phyloP scores from a whole-genome alignment of 345 rosid species.

The Lepidium sativum region DNA sequence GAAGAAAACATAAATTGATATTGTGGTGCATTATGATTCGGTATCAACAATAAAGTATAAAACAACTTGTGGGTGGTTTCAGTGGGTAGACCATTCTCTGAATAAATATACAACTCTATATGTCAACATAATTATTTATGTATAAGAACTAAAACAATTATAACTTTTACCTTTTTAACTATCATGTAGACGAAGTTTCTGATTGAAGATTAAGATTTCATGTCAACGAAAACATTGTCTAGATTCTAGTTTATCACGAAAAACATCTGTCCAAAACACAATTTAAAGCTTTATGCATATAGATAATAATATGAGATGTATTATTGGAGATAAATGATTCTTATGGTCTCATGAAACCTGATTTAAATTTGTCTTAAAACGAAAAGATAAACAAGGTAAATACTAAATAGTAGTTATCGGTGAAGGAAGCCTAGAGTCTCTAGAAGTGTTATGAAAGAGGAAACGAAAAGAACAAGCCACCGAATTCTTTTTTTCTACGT shows the following conservation, averaged over 20 bases:
- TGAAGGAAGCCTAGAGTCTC: background rate
- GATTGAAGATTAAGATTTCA: conserved; percentile 23
- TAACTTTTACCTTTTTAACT: background rate
- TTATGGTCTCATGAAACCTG: background rate
- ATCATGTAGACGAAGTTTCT: conserved; percentile 13
- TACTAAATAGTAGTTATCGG: background rate
- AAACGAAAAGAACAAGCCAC: conserved; percentile 1
- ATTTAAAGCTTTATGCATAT: background rate
- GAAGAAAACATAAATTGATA: background rate
- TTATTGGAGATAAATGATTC: background rate
- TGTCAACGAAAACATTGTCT: conserved; percentile 20
- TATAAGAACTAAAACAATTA: background rate
- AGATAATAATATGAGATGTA: background rate
- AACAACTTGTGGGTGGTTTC: conserved; percentile 10
- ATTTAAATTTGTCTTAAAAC: background rate
- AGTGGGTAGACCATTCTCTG: conserved; percentile 19
- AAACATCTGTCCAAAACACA: background rate
- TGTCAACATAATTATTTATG: background rate
- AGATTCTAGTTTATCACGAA: background rate
- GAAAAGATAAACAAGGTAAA: background rate
- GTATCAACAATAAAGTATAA: background rate
- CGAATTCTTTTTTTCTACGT: background rate
- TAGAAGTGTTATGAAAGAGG: background rate
- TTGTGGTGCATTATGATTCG: background rate
- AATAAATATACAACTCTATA: background rate